Conservation (phyloP, 1,284 basidiomycete genomes). For the Microstroma glucosiphilum region DNA sequence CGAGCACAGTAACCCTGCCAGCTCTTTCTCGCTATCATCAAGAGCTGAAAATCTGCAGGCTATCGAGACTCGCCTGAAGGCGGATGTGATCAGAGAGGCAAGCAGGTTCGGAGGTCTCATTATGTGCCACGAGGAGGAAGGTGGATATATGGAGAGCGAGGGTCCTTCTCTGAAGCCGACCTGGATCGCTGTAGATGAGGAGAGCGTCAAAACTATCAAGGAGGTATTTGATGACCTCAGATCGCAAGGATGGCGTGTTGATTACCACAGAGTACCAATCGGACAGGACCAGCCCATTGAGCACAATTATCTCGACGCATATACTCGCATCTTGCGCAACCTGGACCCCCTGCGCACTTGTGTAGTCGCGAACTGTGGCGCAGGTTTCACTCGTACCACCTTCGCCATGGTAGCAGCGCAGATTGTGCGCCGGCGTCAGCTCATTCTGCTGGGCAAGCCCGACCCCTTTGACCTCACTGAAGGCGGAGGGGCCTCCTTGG, state of each 20-base stretch:
- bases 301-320: constrained; percentile 68
- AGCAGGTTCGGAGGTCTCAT: constrained; percentile 80
- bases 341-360: constrained; percentile 75
- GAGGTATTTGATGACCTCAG: constrained; percentile 88
- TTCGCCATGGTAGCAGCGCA: constrained; percentile 95
- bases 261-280: constrained; percentile 72
- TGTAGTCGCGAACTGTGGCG: constrained; percentile 92
- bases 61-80: constrained; percentile 77
- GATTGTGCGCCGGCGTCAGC: constrained; percentile 76
- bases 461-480: constrained; percentile 62
- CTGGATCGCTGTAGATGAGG: constrained; percentile 84
- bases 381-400: constrained; percentile 91
- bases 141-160: constrained; percentile 50
- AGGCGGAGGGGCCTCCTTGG: background rate
- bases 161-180: constrained; percentile 66
- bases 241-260: constrained; percentile 62
- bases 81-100: constrained; percentile 87
- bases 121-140: constrained; percentile 84
- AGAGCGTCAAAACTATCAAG: constrained; percentile 76
- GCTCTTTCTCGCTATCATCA: constrained; percentile 76
- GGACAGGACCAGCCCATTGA: constrained; percentile 55
- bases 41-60: constrained; percentile 90
- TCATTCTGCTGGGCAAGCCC: constrained; percentile 66
- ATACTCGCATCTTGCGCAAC: constrained; percentile 72
- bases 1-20: constrained; percentile 76